phyloP scores from a whole-genome alignment of 768 basidiomycete genomes.

The Boletus reticuloceps region DNA sequence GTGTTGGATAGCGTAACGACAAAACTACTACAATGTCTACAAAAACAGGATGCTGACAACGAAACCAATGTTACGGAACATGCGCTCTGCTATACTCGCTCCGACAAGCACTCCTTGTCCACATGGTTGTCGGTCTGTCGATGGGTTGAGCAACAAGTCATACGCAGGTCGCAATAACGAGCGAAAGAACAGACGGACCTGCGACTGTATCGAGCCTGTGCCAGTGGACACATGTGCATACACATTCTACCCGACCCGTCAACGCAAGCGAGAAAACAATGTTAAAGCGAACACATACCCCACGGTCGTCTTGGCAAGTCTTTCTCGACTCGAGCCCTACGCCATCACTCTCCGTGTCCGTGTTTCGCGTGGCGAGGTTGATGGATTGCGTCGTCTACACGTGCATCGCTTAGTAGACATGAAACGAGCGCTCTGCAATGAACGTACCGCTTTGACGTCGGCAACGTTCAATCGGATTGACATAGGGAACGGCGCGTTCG shows the following conservation, averaged over 20 bases:
- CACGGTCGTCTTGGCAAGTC: too few relatives aligned
- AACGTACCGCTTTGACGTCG: slow-evolving; percentile 19
- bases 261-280: neutral
- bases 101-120: slow-evolving; percentile 4
- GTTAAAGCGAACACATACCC: slow-evolving; percentile 2
- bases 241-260: slow-evolving; percentile 8
- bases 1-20: too few relatives aligned
- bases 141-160: neutral
- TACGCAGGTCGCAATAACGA: too few relatives aligned
- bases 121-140: neutral
- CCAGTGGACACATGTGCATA: slow-evolving; percentile 14
- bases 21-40: too few relatives aligned
- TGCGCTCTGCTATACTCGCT: neutral
- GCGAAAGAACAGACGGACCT: slow-evolving; percentile 4
- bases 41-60: too few relatives aligned
- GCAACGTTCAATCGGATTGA: slow-evolving; percentile 13
- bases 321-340: slow-evolving; percentile 17
- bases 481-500: neutral
- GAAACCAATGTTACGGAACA: too few relatives aligned
- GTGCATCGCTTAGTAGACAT: neutral
- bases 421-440: neutral
- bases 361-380: slow-evolving; percentile 1
- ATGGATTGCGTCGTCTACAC: slow-evolving; percentile 18
- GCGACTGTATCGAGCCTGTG: slow-evolving; percentile 13
- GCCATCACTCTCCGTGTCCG: slow-evolving; percentile 2